A percentile compares a stretch with the other conserved stretches of the same genome.
phyloP scores from a whole-genome alignment of 2,329 filamentous ascomycete genomes.

The Alternaria alternata region DNA sequence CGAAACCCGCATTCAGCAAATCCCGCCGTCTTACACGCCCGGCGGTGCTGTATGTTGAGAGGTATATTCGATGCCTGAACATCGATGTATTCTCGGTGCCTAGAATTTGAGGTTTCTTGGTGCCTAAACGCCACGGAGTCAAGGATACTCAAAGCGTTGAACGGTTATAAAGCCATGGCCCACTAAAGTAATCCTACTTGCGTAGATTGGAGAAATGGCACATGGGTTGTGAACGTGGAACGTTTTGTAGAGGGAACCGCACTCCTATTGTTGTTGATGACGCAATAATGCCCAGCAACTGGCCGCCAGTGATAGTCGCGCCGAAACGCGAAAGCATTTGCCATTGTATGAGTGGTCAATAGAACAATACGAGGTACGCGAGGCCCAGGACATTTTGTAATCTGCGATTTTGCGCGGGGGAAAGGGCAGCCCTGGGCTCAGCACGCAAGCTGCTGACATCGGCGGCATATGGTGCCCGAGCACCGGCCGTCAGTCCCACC shows the following conservation, averaged over 20 bases:
- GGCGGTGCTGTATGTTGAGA: background rate
- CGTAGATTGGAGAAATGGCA: background rate
- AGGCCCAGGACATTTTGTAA: background rate
- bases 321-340: background rate
- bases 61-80: background rate
- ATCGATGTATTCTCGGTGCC: background rate
- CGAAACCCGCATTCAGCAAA: background rate
- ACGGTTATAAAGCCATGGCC: background rate
- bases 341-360: background rate
- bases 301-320: background rate
- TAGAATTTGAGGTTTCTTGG: background rate
- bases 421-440: background rate
- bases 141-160: background rate
- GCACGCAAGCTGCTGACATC: background rate
- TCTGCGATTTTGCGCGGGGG: background rate
- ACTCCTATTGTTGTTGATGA: background rate
- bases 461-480: background rate
- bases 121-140: background rate
- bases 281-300: background rate
- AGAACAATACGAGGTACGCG: background rate
- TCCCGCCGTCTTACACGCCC: background rate
- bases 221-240: background rate
- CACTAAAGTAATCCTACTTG: background rate
- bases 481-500: background rate
- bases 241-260: background rate